A percentile compares a stretch with the other conserved stretches of the same genome.
Conservation (phyloP, 148 eudicot genomes). For the Gaultheria prostrata region DNA sequence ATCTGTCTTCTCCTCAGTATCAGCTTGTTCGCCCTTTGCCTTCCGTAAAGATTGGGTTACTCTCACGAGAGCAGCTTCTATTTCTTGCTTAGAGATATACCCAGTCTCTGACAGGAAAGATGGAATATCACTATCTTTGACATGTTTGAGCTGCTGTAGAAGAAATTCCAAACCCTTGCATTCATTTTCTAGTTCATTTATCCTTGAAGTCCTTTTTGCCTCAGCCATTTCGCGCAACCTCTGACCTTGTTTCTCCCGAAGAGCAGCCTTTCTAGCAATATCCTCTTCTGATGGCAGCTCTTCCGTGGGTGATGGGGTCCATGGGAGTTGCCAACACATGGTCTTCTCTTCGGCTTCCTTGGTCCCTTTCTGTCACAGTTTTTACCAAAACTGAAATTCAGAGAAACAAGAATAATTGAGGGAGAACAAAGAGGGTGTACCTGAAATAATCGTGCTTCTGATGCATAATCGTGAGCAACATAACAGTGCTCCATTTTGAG, state of each 20-base stretch:
- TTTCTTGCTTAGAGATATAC: conserved; percentile 73
- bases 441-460: conserved; percentile 85
- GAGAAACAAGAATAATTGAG: conserved; percentile 1
- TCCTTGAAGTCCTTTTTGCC: conserved; percentile 73
- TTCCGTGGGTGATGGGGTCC: conserved; percentile 77
- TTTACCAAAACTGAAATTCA: conserved; percentile 18
- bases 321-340: conserved; percentile 92
- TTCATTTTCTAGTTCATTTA: conserved; percentile 85
- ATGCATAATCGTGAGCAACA: conserved; percentile 70
- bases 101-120: conserved; percentile 67
- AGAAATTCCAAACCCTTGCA: conserved; percentile 78
- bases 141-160: conserved; percentile 63
- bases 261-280: conserved; percentile 90
- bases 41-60: conserved; percentile 71
- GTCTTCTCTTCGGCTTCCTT: conserved; percentile 88
- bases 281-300: conserved; percentile 91
- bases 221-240: conserved; percentile 94
- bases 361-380: conserved; percentile 57
- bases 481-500: conserved; percentile 98
- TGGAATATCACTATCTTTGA: conserved; percentile 55
- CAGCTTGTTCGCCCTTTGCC: conserved; percentile 79
- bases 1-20: conserved; percentile 71
- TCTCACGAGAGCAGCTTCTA: conserved; percentile 64
- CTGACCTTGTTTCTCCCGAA: conserved; percentile 87
- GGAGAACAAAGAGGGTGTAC: conserved; percentile 28